Percentiles rank a stretch among this genome's conserved stretches.
phyloP scores from a whole-genome alignment of 768 basidiomycete species.

The Trametes cinnabarina region DNA sequence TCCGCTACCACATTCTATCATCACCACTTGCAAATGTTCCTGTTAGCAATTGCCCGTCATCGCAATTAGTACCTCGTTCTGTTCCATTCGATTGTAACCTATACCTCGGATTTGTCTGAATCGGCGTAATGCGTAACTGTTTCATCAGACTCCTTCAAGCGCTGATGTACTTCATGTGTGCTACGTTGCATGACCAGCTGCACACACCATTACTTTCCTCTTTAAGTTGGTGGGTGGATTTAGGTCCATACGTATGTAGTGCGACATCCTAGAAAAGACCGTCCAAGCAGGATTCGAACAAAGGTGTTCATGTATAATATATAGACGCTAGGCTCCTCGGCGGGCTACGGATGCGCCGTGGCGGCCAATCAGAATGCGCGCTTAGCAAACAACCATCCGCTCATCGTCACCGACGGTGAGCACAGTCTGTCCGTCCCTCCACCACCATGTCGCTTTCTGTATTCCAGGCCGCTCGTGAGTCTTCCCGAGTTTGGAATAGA shows the following conservation, averaged over 20 bases:
- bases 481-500: not conserved
- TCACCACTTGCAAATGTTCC: constrained; percentile 8
- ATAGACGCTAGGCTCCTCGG: constrained; percentile 5
- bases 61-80: not conserved
- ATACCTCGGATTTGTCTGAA: constrained; percentile 11
- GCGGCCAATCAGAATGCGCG: constrained; percentile 20
- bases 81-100: constrained; percentile 4
- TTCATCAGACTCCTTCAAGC: not conserved
- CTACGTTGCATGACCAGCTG: not conserved
- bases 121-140: constrained; percentile 8
- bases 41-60: not conserved
- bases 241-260: too few relatives aligned
- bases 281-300: not conserved
- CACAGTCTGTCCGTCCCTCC: constrained; percentile 12
- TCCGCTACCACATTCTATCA: constrained; percentile 4
- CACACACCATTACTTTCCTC: too few relatives aligned
- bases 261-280: too few relatives aligned
- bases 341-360: constrained; percentile 4
- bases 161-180: not conserved
- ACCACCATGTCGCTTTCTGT: constrained; percentile 48
- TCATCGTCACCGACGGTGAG: constrained; percentile 25
- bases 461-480: constrained; percentile 36
- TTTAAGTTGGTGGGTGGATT: too few relatives aligned
- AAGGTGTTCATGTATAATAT: too few relatives aligned
- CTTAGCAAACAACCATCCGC: constrained; percentile 20